A percentile compares a stretch with the other conserved stretches of the same genome.
phyloP scores from a whole-genome alignment of 306 rosid species.

The Lotus japonicus region DNA sequence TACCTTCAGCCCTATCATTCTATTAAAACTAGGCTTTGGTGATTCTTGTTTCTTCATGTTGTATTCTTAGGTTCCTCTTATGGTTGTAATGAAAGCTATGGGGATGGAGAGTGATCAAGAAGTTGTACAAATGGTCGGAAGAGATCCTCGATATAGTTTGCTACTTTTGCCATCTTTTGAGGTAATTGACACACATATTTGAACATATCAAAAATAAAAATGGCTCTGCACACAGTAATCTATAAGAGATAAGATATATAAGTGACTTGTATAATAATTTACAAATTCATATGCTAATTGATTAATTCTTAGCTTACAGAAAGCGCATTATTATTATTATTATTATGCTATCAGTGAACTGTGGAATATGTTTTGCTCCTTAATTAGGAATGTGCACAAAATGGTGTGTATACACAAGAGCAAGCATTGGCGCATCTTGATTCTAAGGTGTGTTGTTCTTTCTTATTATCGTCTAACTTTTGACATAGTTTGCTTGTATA shows the following conservation, averaged over 20 bases:
- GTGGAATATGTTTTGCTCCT: slow-evolving; percentile 14
- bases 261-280: background rate
- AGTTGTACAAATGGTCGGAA: slow-evolving; percentile 83
- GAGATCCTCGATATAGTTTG: slow-evolving; percentile 75
- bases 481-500: background rate
- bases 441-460: slow-evolving; percentile 44
- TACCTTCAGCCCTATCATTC: background rate
- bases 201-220: background rate
- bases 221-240: background rate
- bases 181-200: slow-evolving; percentile 34
- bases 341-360: background rate
- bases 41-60: background rate
- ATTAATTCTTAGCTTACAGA: background rate
- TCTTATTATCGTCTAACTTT: slow-evolving; percentile 12
- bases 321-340: background rate
- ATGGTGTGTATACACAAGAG: slow-evolving; percentile 45
- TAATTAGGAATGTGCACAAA: slow-evolving; percentile 72
- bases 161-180: slow-evolving; percentile 78
- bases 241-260: background rate
- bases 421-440: slow-evolving; percentile 77
- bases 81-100: slow-evolving; percentile 87
- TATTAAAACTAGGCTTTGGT: background rate
- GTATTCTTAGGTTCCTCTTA: slow-evolving; percentile 56
- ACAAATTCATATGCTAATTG: background rate
- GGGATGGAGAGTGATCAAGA: slow-evolving; percentile 92